phyloP scores from a whole-genome alignment of 768 basidiomycete genomes.

The Podaxis carcinomalis region DNA sequence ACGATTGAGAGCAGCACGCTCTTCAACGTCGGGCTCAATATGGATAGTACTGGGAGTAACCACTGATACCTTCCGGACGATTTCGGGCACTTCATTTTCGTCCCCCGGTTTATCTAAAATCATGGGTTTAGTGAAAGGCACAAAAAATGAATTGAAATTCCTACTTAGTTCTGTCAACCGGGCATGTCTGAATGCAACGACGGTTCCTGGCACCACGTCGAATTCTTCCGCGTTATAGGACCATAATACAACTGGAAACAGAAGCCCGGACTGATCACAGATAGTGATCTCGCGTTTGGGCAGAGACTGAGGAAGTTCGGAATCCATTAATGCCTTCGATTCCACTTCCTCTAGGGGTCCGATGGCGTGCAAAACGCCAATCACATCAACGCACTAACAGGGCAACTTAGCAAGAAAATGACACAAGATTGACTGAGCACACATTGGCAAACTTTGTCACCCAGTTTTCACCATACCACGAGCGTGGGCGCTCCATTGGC shows the following conservation, averaged over 20 bases:
- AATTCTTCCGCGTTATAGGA: constrained; percentile 1
- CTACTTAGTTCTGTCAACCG: not conserved
- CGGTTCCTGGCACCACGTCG: not conserved
- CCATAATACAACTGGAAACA: not conserved
- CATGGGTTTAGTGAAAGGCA: not conserved
- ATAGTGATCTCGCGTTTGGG: not conserved
- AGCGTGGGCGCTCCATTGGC: not conserved
- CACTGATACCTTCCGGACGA: not conserved
- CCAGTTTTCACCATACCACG: not conserved
- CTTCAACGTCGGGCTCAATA: not conserved
- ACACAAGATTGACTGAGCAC: not conserved
- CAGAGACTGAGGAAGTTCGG: not conserved
- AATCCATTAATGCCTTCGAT: not conserved
- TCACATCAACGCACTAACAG: not conserved
- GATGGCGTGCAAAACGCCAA: not conserved
- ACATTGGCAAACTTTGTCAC: not conserved
- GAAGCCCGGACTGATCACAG: not conserved
- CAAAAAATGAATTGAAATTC: not conserved
- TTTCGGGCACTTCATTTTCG: not conserved
- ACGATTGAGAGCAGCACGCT: not conserved
- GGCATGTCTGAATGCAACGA: constrained; percentile 2
- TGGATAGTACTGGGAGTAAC: constrained; percentile 2
- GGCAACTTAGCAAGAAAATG: too few relatives aligned
- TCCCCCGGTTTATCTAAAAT: not conserved
- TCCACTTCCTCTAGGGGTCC: not conserved